Conservation (phyloP, 2,329 filamentous ascomycete species). For the Aspergillus aculeatinus region DNA sequence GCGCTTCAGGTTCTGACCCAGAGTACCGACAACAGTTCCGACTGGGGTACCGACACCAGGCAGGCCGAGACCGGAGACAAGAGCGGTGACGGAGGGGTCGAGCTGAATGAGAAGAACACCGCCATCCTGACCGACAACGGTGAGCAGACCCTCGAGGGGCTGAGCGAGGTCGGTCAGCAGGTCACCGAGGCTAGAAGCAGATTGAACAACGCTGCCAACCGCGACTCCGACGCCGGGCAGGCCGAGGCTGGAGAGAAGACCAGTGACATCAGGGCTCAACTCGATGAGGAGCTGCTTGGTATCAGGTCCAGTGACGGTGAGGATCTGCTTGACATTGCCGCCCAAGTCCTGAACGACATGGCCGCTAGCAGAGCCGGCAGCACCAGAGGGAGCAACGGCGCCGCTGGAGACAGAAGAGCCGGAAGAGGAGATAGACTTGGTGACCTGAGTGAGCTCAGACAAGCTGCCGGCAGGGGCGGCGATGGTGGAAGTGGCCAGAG, state of each 20-base stretch:
- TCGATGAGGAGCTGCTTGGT: slow-evolving; percentile 29
- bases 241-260: slow-evolving; percentile 30
- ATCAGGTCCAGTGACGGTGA: slow-evolving; percentile 30
- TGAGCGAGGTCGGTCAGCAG: slow-evolving; percentile 27
- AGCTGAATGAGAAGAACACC: slow-evolving; percentile 33
- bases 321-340: slow-evolving; percentile 29
- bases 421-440: slow-evolving; percentile 17
- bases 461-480: slow-evolving; percentile 22
- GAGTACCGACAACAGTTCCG: slow-evolving; percentile 26
- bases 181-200: slow-evolving; percentile 27
- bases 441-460: slow-evolving; percentile 12
- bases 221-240: slow-evolving; percentile 26
- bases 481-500: slow-evolving; percentile 23
- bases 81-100: slow-evolving; percentile 26
- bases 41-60: slow-evolving; percentile 29
- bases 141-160: slow-evolving; percentile 29
- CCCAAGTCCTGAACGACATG: slow-evolving; percentile 30
- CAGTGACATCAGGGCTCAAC: slow-evolving; percentile 31
- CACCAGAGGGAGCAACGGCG: slow-evolving; percentile 5
- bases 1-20: slow-evolving; percentile 32
- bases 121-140: slow-evolving; percentile 30
- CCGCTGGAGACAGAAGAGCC: slow-evolving; percentile 13
- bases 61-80: slow-evolving; percentile 32
- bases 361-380: slow-evolving; percentile 21
- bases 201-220: slow-evolving; percentile 28